A percentile compares a stretch with the other conserved stretches of the same genome.
Evolutionary conservation across 2,329 filamentous ascomycete species (phyloP).

Genomic region (Claviceps pazoutovae): DNA sequence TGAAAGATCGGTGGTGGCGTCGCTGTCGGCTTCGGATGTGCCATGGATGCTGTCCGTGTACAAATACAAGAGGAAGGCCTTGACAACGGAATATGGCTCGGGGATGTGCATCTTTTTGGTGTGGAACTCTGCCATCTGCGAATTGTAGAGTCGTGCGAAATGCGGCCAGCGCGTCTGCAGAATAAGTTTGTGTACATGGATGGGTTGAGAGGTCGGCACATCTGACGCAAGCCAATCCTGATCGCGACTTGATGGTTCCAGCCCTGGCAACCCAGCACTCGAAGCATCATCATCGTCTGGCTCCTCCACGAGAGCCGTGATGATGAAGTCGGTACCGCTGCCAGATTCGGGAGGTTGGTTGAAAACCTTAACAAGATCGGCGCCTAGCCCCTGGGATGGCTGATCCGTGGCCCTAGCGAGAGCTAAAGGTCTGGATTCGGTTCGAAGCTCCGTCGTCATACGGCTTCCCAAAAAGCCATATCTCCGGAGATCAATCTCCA

Average conservation of each 20-base stretch:
- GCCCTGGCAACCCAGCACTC: constrained; percentile 34
- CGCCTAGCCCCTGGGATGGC: constrained; percentile 57
- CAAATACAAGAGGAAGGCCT: constrained; percentile 87
- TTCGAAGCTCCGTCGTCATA: constrained; percentile 39
- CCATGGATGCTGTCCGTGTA: constrained; percentile 84
- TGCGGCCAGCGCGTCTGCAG: constrained; percentile 93
- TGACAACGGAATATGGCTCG: constrained; percentile 86
- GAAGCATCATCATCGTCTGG: constrained; percentile 54
- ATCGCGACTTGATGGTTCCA: constrained; percentile 26
- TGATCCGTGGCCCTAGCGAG: constrained; percentile 34
- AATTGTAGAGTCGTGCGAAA: constrained; percentile 79
- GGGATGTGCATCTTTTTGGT: constrained; percentile 96
- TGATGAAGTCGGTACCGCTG: constrained; percentile 78
- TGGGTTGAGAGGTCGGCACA: constrained; percentile 60
- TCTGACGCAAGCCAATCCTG: constrained; percentile 47
- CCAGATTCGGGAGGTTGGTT: constrained; percentile 72
- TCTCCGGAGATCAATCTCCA: constrained; percentile 82
- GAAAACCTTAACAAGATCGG: constrained; percentile 76
- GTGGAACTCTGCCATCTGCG: constrained; percentile 96
- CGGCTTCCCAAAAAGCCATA: constrained; percentile 85
- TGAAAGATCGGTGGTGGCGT: constrained; percentile 62
- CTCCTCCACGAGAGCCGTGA: constrained; percentile 76
- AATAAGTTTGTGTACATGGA: constrained; percentile 91
- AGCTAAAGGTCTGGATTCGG: constrained; percentile 35
- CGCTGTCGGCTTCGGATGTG: constrained; percentile 37